Conservation (phyloP, 179 eudicot species). For the Beta lomatogona region DNA sequence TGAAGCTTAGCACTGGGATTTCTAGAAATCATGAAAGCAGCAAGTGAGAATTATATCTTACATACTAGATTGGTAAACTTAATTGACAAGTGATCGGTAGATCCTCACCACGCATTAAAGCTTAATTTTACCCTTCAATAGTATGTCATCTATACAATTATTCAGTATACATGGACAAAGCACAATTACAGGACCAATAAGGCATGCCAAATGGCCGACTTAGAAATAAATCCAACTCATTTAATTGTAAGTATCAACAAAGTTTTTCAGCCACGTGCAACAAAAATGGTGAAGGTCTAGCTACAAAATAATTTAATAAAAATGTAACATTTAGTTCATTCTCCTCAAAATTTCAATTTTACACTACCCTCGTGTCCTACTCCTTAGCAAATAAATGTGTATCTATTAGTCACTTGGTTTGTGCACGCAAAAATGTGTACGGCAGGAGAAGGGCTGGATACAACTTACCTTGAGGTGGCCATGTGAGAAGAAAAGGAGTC, state of each 20-base stretch:
- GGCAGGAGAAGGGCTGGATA: not conserved
- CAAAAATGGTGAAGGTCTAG: not conserved
- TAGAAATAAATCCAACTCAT: not conserved
- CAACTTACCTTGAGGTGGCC: constrained; percentile 47
- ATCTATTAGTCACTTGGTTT: not conserved
- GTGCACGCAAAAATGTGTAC: not conserved
- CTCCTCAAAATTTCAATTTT: not conserved
- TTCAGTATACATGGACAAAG: too few relatives aligned
- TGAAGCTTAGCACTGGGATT: too few relatives aligned
- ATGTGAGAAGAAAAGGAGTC: constrained; percentile 44
- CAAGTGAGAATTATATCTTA: too few relatives aligned
- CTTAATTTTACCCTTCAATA: too few relatives aligned
- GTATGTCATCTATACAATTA: not conserved
- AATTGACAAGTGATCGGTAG: too few relatives aligned
- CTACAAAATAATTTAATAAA: not conserved
- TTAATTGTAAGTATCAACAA: not conserved
- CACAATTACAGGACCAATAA: too few relatives aligned
- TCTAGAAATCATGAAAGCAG: too few relatives aligned
- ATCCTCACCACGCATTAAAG: too few relatives aligned
- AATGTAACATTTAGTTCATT: not conserved
- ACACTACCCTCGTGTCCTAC: not conserved
- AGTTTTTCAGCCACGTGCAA: not conserved
- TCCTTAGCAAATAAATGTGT: not conserved
- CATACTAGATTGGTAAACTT: too few relatives aligned
- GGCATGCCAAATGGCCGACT: not conserved